Percentiles rank a stretch among this genome's conserved stretches.
Evolutionary conservation across 1,139 yeast species (phyloP).

Genomic region (Candida labiduridarum): DNA sequence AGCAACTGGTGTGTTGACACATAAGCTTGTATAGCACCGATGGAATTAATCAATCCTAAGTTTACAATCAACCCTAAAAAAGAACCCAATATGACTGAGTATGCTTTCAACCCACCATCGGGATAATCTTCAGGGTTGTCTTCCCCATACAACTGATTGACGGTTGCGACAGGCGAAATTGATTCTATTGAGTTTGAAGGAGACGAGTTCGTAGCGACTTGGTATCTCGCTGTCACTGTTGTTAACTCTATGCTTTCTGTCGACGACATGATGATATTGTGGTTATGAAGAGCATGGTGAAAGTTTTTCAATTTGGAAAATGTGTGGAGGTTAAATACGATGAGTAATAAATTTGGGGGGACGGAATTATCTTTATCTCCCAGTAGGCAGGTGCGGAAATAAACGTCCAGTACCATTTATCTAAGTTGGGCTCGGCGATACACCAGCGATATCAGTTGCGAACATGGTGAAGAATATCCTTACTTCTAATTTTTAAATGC

Average conservation of each 20-base stretch:
- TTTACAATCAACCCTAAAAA: slow-evolving; percentile 58
- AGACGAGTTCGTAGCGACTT: neutral
- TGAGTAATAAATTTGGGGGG: neutral
- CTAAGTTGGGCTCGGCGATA: neutral
- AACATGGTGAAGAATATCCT: neutral
- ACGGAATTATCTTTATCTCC: neutral
- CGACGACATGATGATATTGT: slow-evolving; percentile 2
- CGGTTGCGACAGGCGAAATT: neutral
- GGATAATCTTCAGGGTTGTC: slow-evolving; percentile 42
- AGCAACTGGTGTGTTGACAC: slow-evolving; percentile 55
- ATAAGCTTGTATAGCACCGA: slow-evolving; percentile 69
- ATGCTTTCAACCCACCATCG: slow-evolving; percentile 64
- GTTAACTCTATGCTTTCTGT: slow-evolving; percentile 7
- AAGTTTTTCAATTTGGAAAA: neutral
- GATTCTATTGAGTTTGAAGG: neutral
- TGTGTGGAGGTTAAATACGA: neutral
- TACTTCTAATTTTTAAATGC: neutral
- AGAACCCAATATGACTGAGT: slow-evolving; percentile 64
- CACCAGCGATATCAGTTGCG: neutral
- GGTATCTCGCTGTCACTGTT: slow-evolving; percentile 3
- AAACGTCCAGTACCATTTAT: neutral
- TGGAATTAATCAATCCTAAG: slow-evolving; percentile 62
- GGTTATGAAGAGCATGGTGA: neutral
- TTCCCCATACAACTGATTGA: slow-evolving; percentile 1
- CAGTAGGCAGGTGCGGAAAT: neutral